phyloP scores from a whole-genome alignment of 352 stramenopile species.

The Globisporangium megalacanthum region DNA sequence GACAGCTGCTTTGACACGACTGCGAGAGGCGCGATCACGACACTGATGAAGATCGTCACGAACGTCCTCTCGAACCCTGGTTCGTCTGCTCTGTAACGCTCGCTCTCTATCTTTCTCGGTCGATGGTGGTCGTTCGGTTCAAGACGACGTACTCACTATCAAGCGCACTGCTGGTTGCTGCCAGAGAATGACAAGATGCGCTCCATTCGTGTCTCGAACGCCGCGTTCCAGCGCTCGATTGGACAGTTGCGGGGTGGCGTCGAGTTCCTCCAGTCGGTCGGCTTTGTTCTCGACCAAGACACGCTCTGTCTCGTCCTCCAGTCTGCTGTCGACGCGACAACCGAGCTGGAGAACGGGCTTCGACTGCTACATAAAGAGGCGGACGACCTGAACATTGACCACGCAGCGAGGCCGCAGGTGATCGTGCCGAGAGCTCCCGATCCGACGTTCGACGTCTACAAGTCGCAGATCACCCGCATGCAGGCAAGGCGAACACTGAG shows the following conservation, averaged over 20 bases:
- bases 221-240: conserved; percentile 65
- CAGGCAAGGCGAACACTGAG: conserved; percentile 25
- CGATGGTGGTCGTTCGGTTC: not conserved
- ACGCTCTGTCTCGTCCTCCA: conserved; percentile 42
- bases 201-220: conserved; percentile 74
- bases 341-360: conserved; percentile 41
- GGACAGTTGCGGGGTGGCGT: conserved; percentile 61
- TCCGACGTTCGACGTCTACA: conserved; percentile 71
- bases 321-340: conserved; percentile 17
- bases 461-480: conserved; percentile 78
- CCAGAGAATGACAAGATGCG: conserved; percentile 79
- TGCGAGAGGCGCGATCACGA: conserved; percentile 48
- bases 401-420: conserved; percentile 39
- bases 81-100: conserved; percentile 15
- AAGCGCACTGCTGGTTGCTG: not conserved
- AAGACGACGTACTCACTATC: not conserved
- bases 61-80: conserved; percentile 81
- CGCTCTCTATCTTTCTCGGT: not conserved
- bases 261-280: conserved; percentile 63
- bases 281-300: conserved; percentile 50
- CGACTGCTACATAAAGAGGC: conserved; percentile 66
- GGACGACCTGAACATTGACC: conserved; percentile 64
- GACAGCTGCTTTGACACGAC: conserved; percentile 75
- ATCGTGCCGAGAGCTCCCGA: conserved; percentile 28
- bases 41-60: conserved; percentile 82